Percentiles rank a stretch among this genome's conserved stretches.
phyloP scores from a whole-genome alignment of 805 yeast species.

The Saturnispora besseyi region DNA sequence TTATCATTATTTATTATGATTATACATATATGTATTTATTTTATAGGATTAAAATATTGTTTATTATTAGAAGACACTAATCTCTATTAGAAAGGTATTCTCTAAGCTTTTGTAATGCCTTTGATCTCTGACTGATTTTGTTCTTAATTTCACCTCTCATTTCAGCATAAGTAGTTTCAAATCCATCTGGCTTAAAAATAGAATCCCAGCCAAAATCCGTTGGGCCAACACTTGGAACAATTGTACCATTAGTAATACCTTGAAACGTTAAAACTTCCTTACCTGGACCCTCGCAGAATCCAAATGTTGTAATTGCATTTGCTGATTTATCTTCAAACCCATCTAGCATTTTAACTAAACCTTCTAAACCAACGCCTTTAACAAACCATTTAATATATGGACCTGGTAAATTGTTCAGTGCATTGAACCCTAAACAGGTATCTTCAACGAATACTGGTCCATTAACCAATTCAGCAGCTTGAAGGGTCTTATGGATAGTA shows the following conservation, averaged over 20 bases:
- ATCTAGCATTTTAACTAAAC: conserved; percentile 65
- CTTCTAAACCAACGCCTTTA: conserved; percentile 61
- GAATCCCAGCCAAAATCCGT: conserved; percentile 93
- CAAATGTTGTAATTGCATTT: conserved; percentile 85
- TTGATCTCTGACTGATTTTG: conserved; percentile 76
- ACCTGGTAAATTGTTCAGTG: conserved; percentile 80
- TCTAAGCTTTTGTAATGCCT: conserved; percentile 67
- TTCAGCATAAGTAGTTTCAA: conserved; percentile 75
- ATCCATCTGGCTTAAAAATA: conserved; percentile 75
- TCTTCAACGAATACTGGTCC: conserved; percentile 95
- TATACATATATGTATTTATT: neutral
- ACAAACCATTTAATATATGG: conserved; percentile 89
- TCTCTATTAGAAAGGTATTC: conserved; percentile 28
- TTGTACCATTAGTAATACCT: conserved; percentile 73
- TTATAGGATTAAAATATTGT: neutral
- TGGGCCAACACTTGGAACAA: conserved; percentile 74
- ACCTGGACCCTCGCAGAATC: conserved; percentile 79
- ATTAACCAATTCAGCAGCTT: conserved; percentile 51
- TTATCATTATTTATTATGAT: neutral
- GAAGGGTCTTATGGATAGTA: conserved; percentile 66
- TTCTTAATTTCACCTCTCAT: conserved; percentile 73
- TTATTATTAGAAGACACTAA: neutral
- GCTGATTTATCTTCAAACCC: conserved; percentile 83
- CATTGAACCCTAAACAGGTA: conserved; percentile 79
- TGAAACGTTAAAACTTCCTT: conserved; percentile 66